Conservation (phyloP, 306 rosid species). For the Canavalia ensiformis region DNA sequence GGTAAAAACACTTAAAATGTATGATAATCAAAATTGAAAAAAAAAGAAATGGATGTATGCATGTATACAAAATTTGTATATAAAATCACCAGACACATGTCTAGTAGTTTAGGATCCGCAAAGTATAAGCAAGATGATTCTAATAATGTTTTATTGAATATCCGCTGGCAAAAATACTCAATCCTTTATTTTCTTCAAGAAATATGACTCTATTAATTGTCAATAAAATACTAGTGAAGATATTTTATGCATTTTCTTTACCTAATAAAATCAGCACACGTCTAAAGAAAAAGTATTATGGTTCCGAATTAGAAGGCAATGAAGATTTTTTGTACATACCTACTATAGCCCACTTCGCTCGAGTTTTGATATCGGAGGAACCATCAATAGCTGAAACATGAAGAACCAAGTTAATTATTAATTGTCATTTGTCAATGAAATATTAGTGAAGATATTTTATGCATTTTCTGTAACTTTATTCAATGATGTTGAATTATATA, state of each 20-base stretch:
- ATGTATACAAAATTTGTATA: no score
- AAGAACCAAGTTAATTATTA: not conserved
- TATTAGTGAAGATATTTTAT: not conserved
- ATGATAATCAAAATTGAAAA: no score
- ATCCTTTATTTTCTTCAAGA: no score
- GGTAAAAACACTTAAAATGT: no score
- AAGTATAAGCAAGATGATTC: no score
- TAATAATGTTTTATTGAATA: no score
- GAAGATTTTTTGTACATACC: not conserved
- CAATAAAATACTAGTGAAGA: not conserved
- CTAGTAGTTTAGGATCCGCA: no score
- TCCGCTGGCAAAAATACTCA: no score
- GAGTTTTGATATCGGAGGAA: not conserved
- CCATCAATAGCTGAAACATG: not conserved
- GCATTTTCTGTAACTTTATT: not conserved
- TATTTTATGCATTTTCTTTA: not conserved
- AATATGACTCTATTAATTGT: no score
- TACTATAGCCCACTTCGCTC: slow-evolving; percentile 19
- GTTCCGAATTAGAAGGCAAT: not conserved
- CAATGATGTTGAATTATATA: no score
- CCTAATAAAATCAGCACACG: not conserved
- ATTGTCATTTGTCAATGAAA: not conserved
- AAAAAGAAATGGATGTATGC: no score
- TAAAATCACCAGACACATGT: no score
- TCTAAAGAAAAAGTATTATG: not conserved